Evolutionary conservation across 345 rosid species (phyloP), one percentile per base, ranked within the genome.

Genomic region (Salix koriyanagi): DNA sequence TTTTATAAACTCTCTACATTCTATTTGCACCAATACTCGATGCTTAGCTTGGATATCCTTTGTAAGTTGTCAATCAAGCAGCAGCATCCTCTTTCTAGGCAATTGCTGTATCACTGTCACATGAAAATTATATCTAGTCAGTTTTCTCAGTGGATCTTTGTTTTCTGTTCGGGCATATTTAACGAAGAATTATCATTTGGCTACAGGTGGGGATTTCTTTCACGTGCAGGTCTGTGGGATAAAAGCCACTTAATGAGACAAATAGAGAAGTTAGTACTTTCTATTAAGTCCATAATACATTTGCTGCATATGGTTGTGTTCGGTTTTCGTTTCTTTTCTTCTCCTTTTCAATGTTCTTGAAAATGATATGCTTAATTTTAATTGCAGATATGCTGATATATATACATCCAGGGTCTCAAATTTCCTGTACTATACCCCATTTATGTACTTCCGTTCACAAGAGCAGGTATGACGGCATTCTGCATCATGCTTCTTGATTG

Each of bases 181-280:
- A 44, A 37, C 42, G 36, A 1, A 48, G 61, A 66, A 15, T 69
- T 83, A 32, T 2, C 12, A 4, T 44, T 66, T 79, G 65, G 73
- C 69, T 71, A 67, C 76, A 95, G 99, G 89, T 93, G 99, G 99
- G 99, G 97, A 48, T 95, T 80, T 83, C 96, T 95, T 65, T 93
- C 99, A 1, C 93, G 99, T 12, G 99, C 97, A 1, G 97, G 92
- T 61, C 83, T 94, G 71, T 94, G 98, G 97, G 96, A 94, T 76
- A 92, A 94, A 88, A 94, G 97, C 87, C 99, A 94, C 71, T 86
- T 94, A 88, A 92, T 92, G 97, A 86, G 94, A 83, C 99, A 94
- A 83, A 90, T 92, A 36, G 99, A 92, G 84, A 94, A 94, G 98
- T 94, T 89, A 2, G 81, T 69, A 0, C 7, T 37, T 76, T 72